phyloP scores from a whole-genome alignment of 352 stramenopile species.

The Aphanomyces invadans region DNA sequence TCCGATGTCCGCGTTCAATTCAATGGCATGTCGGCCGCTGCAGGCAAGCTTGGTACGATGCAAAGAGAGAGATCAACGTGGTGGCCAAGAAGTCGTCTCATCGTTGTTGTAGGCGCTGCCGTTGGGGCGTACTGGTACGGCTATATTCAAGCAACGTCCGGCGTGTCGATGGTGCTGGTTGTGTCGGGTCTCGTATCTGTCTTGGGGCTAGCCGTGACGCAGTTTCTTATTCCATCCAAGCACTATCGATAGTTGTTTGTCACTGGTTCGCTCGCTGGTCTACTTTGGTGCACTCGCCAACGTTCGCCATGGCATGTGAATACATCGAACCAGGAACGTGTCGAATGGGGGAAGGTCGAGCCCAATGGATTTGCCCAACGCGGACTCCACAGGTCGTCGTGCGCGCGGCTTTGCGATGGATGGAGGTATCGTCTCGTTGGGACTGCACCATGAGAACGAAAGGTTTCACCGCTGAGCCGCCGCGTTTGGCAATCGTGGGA shows the following conservation, averaged over 20 bases:
- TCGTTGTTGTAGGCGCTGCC: conserved; percentile 31
- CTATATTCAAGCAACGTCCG: conserved; percentile 48
- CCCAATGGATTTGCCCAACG: no score
- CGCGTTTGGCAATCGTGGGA: no score
- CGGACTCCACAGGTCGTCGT: no score
- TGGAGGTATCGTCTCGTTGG: no score
- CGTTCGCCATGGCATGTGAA: no score
- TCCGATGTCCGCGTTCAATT: conserved; percentile 64
- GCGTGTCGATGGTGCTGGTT: conserved; percentile 50
- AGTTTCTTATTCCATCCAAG: conserved; percentile 51
- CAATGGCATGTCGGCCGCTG: conserved; percentile 68
- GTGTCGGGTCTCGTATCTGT: conserved; percentile 54
- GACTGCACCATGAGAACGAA: no score
- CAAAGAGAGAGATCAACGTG: neutral
- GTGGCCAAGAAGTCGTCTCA: neutral
- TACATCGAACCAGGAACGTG: no score
- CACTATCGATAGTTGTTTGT: conserved; percentile 30
- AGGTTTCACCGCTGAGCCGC: no score
- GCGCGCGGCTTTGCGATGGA: no score
- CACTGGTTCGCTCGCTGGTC: no score
- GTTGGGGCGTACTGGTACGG: conserved; percentile 54
- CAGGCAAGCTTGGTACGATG: conserved; percentile 50
- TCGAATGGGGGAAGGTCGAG: no score
- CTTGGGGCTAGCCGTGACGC: conserved; percentile 50
- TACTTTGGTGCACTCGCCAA: no score